Evolutionary conservation across 768 basidiomycete species (phyloP).

Genomic region (Boletus rubroflammeus): DNA sequence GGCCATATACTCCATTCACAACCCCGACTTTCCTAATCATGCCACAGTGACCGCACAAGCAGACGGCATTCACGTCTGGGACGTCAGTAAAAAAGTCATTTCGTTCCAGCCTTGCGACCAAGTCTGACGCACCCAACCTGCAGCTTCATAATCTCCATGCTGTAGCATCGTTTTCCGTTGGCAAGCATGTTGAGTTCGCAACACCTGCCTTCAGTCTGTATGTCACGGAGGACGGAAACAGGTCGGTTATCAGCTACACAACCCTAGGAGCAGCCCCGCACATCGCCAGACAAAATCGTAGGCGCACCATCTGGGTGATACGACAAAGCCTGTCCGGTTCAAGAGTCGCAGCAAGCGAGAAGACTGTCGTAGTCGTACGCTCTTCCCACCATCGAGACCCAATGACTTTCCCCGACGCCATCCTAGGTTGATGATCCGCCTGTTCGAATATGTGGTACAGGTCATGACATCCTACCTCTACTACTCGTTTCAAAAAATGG

Average conservation of each 20-base stretch:
- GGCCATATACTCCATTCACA: slow-evolving; percentile 20
- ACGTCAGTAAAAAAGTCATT: slow-evolving; percentile 44
- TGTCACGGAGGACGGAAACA: slow-evolving; percentile 31
- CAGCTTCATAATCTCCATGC: slow-evolving; percentile 65
- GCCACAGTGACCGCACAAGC: slow-evolving; percentile 66
- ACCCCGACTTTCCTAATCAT: slow-evolving; percentile 43
- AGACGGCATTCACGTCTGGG: slow-evolving; percentile 73
- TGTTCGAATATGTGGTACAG: slow-evolving; percentile 35
- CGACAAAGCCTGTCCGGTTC: slow-evolving; percentile 45
- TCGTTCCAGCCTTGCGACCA: background rate
- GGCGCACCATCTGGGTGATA: slow-evolving; percentile 61
- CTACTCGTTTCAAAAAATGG: slow-evolving; percentile 35
- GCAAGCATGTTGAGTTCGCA: slow-evolving; percentile 59
- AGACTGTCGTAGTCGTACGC: slow-evolving; percentile 45
- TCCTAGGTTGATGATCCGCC: slow-evolving; percentile 44
- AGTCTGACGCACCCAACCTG: slow-evolving; percentile 9
- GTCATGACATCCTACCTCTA: slow-evolving; percentile 23
- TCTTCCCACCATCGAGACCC: background rate
- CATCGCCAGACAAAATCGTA: slow-evolving; percentile 36
- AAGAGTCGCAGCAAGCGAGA: slow-evolving; percentile 34
- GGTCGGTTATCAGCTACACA: slow-evolving; percentile 51
- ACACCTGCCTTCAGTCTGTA: slow-evolving; percentile 51
- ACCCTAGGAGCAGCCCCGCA: slow-evolving; percentile 49
- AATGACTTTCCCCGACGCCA: slow-evolving; percentile 7
- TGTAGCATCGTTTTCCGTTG: slow-evolving; percentile 64